phyloP scores from a whole-genome alignment of 176 grass and related monocot species.

The Oryza brachyantha region DNA sequence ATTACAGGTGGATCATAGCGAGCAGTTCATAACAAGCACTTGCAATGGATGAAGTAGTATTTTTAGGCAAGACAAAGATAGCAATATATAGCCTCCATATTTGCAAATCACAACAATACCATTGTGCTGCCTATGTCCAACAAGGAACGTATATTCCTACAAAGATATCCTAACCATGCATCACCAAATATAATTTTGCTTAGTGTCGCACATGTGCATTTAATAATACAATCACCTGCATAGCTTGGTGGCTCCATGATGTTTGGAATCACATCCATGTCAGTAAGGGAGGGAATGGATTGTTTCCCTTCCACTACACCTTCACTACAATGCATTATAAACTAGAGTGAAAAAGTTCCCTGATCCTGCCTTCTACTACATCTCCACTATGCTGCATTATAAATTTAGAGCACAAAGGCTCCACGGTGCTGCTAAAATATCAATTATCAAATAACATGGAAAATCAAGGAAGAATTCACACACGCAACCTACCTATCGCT shows the following conservation, averaged over 20 bases:
- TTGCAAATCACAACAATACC: background rate
- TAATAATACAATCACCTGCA: background rate
- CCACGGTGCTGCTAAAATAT: background rate
- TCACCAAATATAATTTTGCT: slow-evolving; percentile 2
- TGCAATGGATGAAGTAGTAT: background rate
- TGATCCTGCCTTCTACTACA: background rate
- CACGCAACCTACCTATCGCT: background rate
- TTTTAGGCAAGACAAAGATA: background rate
- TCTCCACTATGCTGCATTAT: background rate
- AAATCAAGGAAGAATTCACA: background rate
- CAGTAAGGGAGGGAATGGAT: background rate
- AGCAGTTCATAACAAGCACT: background rate
- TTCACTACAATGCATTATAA: background rate
- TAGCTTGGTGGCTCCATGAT: background rate
- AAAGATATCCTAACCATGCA: background rate
- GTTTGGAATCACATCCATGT: background rate
- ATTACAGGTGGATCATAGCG: background rate
- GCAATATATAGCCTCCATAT: background rate
- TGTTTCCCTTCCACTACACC: background rate
- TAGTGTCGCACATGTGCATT: background rate
- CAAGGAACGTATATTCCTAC: background rate
- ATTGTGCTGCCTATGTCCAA: background rate
- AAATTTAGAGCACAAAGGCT: background rate
- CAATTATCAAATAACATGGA: background rate
- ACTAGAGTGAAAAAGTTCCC: background rate